phyloP scores from a whole-genome alignment of 2,329 filamentous ascomycete species.

The Coccinonectria pachysandricola region DNA sequence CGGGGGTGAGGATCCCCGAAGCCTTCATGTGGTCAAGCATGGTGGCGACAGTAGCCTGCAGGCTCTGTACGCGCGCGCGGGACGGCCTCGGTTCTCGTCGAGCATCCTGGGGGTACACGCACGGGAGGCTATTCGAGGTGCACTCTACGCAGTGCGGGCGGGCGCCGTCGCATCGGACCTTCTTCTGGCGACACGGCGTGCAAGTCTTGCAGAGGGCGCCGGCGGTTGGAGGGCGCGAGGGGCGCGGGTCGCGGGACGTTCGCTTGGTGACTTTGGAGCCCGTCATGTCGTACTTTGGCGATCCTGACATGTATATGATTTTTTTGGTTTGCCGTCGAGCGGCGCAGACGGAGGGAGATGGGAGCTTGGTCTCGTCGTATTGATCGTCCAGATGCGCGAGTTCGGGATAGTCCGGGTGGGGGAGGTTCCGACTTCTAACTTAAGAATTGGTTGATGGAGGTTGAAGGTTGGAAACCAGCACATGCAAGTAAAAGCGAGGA shows the following conservation, averaged over 20 bases:
- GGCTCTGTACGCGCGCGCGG: constrained; percentile 20
- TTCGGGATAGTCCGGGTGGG: too few species aligned
- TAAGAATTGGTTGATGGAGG: too few species aligned
- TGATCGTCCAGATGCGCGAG: too few species aligned
- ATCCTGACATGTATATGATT: too few species aligned
- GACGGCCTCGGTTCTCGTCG: constrained; percentile 22
- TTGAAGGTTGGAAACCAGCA: too few species aligned
- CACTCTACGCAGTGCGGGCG: constrained; percentile 24
- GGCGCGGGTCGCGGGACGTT: constrained; percentile 11
- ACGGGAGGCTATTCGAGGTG: constrained; percentile 17
- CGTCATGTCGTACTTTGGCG: too few species aligned
- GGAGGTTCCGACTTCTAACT: too few species aligned
- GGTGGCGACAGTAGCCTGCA: constrained; percentile 20
- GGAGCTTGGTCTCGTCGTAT: too few species aligned
- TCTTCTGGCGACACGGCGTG: constrained; percentile 25
- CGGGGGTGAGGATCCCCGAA: constrained; percentile 17
- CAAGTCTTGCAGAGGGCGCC: constrained; percentile 25
- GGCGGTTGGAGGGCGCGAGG: constrained; percentile 12
- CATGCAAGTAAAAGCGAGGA: too few species aligned
- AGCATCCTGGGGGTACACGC: constrained; percentile 25
- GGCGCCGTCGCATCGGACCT: constrained; percentile 25
- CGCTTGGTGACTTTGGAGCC: constrained; percentile 15
- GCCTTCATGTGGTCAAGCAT: constrained; percentile 26
- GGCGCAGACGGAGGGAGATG: too few species aligned
- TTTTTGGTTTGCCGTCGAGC: too few species aligned